Base-by-base conservation (phyloP, 1,284 basidiomycete species). In the Ceratobasidium papillatum region DNA sequence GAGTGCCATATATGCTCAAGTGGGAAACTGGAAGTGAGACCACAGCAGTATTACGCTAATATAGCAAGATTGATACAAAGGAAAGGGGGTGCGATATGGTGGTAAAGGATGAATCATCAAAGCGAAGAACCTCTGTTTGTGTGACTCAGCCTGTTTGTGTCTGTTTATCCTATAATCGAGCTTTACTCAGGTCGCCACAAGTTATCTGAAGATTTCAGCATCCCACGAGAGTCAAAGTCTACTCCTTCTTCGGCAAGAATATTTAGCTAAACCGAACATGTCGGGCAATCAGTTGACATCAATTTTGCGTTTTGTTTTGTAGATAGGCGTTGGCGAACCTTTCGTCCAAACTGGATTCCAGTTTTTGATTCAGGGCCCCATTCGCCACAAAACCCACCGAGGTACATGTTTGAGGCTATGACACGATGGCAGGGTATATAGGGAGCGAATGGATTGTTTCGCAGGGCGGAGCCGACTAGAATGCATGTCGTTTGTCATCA, bases 341-440 rank as follows among this genome's bases (percentile, higher is more conserved):
- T 73, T 12, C 84, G 79, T 43, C 82, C 78, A 66, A 80, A 84
- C 56, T 74, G 63, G 22, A 56, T 69, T 34, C 64, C 58, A 34
- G 52, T 74, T 76, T 81, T 83, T 68, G 83, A 80, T 32, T 81
- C 77, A 25, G 80, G 84, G 2, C 85, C 86, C 88, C 89, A 90
- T 78, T 90, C 86, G 14, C 89, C 89, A 66, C 80, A 83, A 78
- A 87, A 91, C 0, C 89, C 89, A 1, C 89, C 89, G 22, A 91
- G 82, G 73, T 85, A 89, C 9, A 85, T 78, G 76, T 85, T 86
- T 0, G 89, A 87, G 0, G 89, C 87, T 32, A 91, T 86, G 65
- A 91, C 85, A 38, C 90, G 86, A 77, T 91, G 90, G 72, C 90
- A 91, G 0, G 90, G 90, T 9, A 91, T 84, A 69, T 83, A 85